These are phyloP conservation scores for Linum lewisii DNA, from an alignment of 345 rosid species.

Conservation along the genomic window DNA sequence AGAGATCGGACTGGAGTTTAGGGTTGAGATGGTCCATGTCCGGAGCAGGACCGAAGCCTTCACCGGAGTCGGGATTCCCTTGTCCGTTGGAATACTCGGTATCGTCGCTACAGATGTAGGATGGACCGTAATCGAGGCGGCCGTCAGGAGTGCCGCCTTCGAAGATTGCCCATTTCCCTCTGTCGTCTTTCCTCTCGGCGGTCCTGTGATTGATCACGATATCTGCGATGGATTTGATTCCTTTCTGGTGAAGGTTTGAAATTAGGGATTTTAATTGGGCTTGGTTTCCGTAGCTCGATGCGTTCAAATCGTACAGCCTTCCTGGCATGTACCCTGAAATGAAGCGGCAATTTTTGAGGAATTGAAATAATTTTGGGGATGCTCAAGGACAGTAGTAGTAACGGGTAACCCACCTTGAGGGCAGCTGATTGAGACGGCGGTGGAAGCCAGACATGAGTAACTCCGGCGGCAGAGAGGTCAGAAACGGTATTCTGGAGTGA, in stretches of 20 bases:
- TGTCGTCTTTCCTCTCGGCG: slow-evolving; percentile 53
- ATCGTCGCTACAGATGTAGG: slow-evolving; percentile 53
- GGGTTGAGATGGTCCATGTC: slow-evolving; percentile 81
- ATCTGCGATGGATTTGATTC: slow-evolving; percentile 70
- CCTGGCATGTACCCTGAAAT: slow-evolving; percentile 75
- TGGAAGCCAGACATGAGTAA: slow-evolving; percentile 92
- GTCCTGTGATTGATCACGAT: slow-evolving; percentile 84
- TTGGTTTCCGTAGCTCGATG: slow-evolving; percentile 63
- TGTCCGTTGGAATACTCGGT: slow-evolving; percentile 38
- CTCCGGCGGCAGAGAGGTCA: slow-evolving; percentile 55
- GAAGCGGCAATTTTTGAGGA: neutral
- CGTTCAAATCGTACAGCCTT: slow-evolving; percentile 64
- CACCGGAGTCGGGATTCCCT: slow-evolving; percentile 68
- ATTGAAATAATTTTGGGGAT: neutral
- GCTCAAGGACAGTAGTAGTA: neutral
- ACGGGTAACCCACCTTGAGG: slow-evolving; percentile 47
- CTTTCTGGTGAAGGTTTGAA: slow-evolving; percentile 35
- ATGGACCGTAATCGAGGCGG: slow-evolving; percentile 85
- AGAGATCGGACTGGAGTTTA: slow-evolving; percentile 50
- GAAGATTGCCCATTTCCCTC: slow-evolving; percentile 54
- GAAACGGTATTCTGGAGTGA: slow-evolving; percentile 41
- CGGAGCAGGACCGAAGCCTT: slow-evolving; percentile 41
- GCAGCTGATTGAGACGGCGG: slow-evolving; percentile 77
- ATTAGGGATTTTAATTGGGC: slow-evolving; percentile 44
- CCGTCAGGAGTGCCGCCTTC: slow-evolving; percentile 80